Conservation (phyloP, 1,139 yeast genomes). For the Diutina neorugosa region DNA sequence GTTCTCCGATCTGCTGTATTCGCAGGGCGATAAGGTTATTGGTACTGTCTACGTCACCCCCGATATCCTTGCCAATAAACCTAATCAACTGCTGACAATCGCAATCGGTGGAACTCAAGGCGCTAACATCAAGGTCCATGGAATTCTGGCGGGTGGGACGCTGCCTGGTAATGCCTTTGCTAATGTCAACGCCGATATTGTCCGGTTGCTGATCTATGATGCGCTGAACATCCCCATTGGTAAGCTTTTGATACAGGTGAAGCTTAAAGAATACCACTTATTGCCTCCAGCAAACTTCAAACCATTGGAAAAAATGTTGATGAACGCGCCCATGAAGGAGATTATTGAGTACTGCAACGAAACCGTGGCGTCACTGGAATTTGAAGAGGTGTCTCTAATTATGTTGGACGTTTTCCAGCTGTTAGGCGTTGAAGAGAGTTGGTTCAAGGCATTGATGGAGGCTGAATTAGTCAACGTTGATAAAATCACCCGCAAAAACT, state of each 20-base stretch:
- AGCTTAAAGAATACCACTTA: slow-evolving; percentile 44
- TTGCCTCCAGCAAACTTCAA: slow-evolving; percentile 46
- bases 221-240: slow-evolving; percentile 40
- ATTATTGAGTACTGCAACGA: slow-evolving; percentile 35
- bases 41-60: slow-evolving; percentile 51
- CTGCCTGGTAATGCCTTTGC: slow-evolving; percentile 6
- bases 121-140: slow-evolving; percentile 13
- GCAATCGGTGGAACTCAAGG: slow-evolving; percentile 21
- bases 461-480: slow-evolving; percentile 44
- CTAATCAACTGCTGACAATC: slow-evolving; percentile 25
- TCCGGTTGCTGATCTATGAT: slow-evolving; percentile 31
- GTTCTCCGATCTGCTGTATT: slow-evolving; percentile 10
- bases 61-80: slow-evolving; percentile 30
- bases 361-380: slow-evolving; percentile 30
- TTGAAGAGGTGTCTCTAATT: slow-evolving; percentile 42
- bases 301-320: slow-evolving; percentile 47
- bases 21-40: slow-evolving; percentile 24
- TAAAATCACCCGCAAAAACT: slow-evolving; percentile 31
- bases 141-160: slow-evolving; percentile 7
- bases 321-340: slow-evolving; percentile 38
- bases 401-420: slow-evolving; percentile 57
- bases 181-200: slow-evolving; percentile 14
- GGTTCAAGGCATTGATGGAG: slow-evolving; percentile 60
- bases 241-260: slow-evolving; percentile 42
- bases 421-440: slow-evolving; percentile 47